Conservation (phyloP, 2,329 filamentous ascomycete genomes). For the Chaetomiaceae sp. region DNA sequence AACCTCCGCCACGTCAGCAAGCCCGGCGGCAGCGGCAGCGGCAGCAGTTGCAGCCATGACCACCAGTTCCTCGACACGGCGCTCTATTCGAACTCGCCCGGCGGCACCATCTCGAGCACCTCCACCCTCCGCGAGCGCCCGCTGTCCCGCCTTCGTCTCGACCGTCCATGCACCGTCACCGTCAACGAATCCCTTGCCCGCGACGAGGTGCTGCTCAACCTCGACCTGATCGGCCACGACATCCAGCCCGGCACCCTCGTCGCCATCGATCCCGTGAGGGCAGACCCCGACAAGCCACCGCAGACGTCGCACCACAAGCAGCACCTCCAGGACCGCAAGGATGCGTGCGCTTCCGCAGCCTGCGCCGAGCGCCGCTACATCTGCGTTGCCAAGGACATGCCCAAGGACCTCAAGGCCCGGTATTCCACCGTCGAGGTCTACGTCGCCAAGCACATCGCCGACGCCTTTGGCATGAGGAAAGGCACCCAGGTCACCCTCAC, state of each 20-base stretch:
- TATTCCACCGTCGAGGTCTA: slow-evolving; percentile 66
- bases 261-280: slow-evolving; percentile 61
- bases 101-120: slow-evolving; percentile 49
- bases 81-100: slow-evolving; percentile 38
- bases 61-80: slow-evolving; percentile 33
- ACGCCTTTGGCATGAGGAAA: slow-evolving; percentile 75
- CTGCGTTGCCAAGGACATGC: slow-evolving; percentile 67
- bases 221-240: slow-evolving; percentile 60
- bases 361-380: slow-evolving; percentile 50
- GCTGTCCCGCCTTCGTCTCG: slow-evolving; percentile 31
- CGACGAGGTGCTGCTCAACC: slow-evolving; percentile 76
- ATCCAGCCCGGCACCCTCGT: slow-evolving; percentile 65
- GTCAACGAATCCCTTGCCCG: slow-evolving; percentile 70
- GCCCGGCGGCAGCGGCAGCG: too few species aligned
- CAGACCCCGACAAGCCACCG: slow-evolving; percentile 40
- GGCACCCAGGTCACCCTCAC: slow-evolving; percentile 64
- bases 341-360: slow-evolving; percentile 18
- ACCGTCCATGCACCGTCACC: slow-evolving; percentile 49
- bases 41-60: slow-evolving; percentile 48
- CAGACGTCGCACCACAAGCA: slow-evolving; percentile 33
- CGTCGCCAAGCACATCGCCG: slow-evolving; percentile 71
- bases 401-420: slow-evolving; percentile 60
- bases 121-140: slow-evolving; percentile 41
- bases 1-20: slow-evolving; percentile 49
- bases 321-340: slow-evolving; percentile 22